Base-by-base conservation (phyloP, 2,329 filamentous ascomycete genomes). In the Cadophora sp. region DNA sequence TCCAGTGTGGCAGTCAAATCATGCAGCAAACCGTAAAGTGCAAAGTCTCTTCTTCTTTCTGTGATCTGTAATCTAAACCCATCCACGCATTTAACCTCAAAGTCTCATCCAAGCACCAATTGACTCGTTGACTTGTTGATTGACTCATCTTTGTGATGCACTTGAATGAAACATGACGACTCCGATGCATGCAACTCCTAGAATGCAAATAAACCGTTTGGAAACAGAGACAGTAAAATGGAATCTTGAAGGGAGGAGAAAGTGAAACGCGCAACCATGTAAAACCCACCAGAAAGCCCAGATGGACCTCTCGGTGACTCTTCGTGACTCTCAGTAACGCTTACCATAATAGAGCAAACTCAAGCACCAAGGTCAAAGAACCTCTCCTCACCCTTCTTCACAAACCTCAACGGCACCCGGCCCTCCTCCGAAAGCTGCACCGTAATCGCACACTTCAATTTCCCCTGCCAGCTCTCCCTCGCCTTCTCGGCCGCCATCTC, bases 381-480 rank as follows among this genome's bases (percentile, higher is more conserved):
- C 24, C 55, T 37, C 53, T 64, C 66, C 19, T 43, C 43, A 2
- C 66, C 66, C 46, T 55, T 68, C 24, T 26, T 61, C 7, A 68
- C 66, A 61, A 68, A 68, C 3, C 62, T 27, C 48, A 68, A 26
- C 4, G 61, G 61, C 1, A 68, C 61, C 4, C 56, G 26, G 1
- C 56, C 56, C 34, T 64, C 51, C 24, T 43, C 29, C 11, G 55
- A 48, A 14, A 67, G 46, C 26, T 64, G 59, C 8, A 67, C 65
- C 5, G 65, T 67, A 29, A 67, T 59, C 9, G 60, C 40, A 63
- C 59, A 63, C 19, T 22, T 59, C 46, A 68, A 48, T 26, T 62
- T 53, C 1, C 60, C 64, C 43, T 64, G 53, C 66, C 66, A 68
- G n/a, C 50, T 64, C 29, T 64, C 55, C 12, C 26, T 40, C 4